Base-by-base conservation (phyloP, 805 yeast genomes). In the Spathaspora gorwiae region DNA sequence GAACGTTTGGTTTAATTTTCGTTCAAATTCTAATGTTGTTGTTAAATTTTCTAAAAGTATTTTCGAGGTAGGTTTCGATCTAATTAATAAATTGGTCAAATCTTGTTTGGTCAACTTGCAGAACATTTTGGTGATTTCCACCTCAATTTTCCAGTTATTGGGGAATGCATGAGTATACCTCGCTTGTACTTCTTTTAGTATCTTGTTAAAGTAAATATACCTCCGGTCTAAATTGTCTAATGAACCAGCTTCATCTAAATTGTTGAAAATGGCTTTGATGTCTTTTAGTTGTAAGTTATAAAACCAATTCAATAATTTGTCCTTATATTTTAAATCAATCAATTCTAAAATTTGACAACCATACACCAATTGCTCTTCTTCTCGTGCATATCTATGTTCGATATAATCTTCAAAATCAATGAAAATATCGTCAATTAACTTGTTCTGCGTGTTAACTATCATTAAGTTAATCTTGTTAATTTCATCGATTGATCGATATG, bases 161-260 rank as follows among this genome's bases (percentile, higher is more conserved):
- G 95, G 94, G 64, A 94, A 94, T 31, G 74, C 70, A 7, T 62
- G 54, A 1, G 72, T 58, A 53, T 76, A 80, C 30, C 72, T 73
- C 1, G 78, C 61, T 47, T 80, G 82, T 53, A 82, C 80, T 19
- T 75, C 72, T 43, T 75, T 76, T 47, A 92, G 65, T 1, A 87
- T 76, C 52, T 86, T 82, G 52, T 84, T 83, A 64, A 88, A 87
- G 61, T 85, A 92, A 30, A 90, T 78, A 61, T 81, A 94, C 40
- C 99, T 71, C 53, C 97, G 71, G 29, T 80, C 76, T 42, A 94
- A 65, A 62, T 94, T 94, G 47, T 94, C 99, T 48, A 94, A 67
- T 5, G 95, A 84, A 1, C 97, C 97, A 0, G 99, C 99, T 64
- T 94, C 99, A 54, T 90, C 97, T 11, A 81, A 74, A 8, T 82